Conservation (phyloP, 768 basidiomycete species). For the Xerocomus potaroensis region DNA sequence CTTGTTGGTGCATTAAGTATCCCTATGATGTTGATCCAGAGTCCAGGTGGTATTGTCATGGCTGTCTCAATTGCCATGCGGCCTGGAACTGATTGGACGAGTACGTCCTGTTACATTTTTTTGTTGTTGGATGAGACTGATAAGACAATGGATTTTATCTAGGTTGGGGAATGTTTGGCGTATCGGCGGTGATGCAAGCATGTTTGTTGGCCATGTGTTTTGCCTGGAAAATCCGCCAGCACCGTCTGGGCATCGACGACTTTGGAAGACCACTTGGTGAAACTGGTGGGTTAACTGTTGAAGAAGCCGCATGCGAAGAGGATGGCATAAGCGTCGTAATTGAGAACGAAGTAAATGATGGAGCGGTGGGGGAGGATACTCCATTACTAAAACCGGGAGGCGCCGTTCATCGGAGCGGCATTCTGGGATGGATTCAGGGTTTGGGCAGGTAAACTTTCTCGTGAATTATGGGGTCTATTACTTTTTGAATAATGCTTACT, state of each 20-base stretch:
- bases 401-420: constrained; percentile 17
- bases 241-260: constrained; percentile 74
- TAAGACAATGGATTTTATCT: not conserved
- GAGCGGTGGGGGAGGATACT: constrained; percentile 13
- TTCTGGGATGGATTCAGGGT: constrained; percentile 22
- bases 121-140: not conserved
- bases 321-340: constrained; percentile 16
- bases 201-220: constrained; percentile 82
- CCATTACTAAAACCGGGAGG: constrained; percentile 22
- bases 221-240: constrained; percentile 78
- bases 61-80: constrained; percentile 74
- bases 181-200: constrained; percentile 82
- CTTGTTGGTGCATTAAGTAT: constrained; percentile 93
- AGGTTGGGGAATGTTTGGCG: constrained; percentile 81
- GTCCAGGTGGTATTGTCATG: constrained; percentile 86
- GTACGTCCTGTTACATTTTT: constrained; percentile 34
- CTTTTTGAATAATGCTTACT: too few relatives aligned
- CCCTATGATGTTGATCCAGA: constrained; percentile 94
- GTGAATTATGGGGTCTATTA: not conserved
- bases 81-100: constrained; percentile 83
- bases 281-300: not conserved
- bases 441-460: constrained; percentile 13
- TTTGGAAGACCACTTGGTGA: constrained; percentile 62
- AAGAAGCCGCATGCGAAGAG: constrained; percentile 4
- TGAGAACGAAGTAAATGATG: constrained; percentile 15